A percentile compares a stretch with the other conserved stretches of the same genome.
phyloP scores from a whole-genome alignment of 1,284 basidiomycete genomes.

The Wolfiporia cocos region DNA sequence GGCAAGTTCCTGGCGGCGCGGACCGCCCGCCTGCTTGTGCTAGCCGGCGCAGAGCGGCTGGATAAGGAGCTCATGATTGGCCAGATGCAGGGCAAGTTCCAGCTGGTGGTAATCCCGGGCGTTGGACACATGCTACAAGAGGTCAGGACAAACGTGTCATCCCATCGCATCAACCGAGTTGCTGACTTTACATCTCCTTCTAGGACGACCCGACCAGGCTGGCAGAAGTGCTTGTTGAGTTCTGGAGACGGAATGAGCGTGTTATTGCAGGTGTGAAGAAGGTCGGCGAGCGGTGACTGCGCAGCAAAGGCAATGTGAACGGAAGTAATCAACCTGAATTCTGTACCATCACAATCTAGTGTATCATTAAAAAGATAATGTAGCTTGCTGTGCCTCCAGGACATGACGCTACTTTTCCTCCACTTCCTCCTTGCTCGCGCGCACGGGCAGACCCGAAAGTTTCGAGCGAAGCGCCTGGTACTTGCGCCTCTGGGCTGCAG shows the following conservation, averaged over 20 bases:
- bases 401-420: conserved; percentile 8
- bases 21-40: conserved; percentile 80
- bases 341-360: not conserved
- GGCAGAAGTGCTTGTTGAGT: conserved; percentile 79
- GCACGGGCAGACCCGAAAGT: conserved; percentile 61
- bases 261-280: conserved; percentile 72
- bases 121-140: conserved; percentile 96
- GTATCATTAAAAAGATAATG: not conserved
- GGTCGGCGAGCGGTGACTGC: conserved; percentile 58
- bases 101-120: conserved; percentile 80
- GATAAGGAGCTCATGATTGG: conserved; percentile 96
- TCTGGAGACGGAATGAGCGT: conserved; percentile 88
- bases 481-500: conserved; percentile 69
- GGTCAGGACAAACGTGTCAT: conserved; percentile 38
- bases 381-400: no score
- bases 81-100: conserved; percentile 98
- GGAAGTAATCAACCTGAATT: not conserved
- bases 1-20: conserved; percentile 69
- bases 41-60: conserved; percentile 90
- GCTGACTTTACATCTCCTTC: not conserved
- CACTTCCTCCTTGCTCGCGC: conserved; percentile 38
- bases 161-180: not conserved
- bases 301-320: not conserved
- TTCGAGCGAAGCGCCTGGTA: conserved; percentile 75
- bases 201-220: conserved; percentile 82